A percentile compares a stretch with the other conserved stretches of the same genome.
Conservation (phyloP, 805 yeast genomes). For the Candida nanaspora region DNA sequence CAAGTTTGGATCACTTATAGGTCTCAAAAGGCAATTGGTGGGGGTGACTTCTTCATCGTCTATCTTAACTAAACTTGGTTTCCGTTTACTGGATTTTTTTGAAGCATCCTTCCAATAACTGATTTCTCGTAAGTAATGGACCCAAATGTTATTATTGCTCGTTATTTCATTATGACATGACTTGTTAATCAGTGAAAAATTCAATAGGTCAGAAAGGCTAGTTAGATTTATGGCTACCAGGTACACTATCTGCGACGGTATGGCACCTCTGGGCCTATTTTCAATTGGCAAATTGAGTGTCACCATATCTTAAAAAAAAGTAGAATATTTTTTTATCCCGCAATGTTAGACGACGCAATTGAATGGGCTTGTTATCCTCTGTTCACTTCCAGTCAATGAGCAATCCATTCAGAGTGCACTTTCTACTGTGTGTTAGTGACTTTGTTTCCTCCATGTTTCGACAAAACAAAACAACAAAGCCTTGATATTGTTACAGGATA, state of each 20-base stretch:
- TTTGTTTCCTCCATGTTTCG: too few relatives aligned
- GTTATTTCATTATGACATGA: constrained; percentile 16
- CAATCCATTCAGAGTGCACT: too few relatives aligned
- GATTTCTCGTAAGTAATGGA: constrained; percentile 13
- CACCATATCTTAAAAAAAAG: not conserved
- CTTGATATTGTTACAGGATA: too few relatives aligned
- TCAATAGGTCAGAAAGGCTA: constrained; percentile 19
- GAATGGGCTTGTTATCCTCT: too few relatives aligned
- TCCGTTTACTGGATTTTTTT: too few relatives aligned
- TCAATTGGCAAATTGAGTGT: not conserved
- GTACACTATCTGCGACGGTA: not conserved
- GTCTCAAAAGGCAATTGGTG: constrained; percentile 17
- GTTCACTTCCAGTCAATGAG: too few relatives aligned
- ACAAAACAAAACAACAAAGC: too few relatives aligned
- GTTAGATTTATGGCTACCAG: constrained; percentile 8
- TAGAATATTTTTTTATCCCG: too few relatives aligned
- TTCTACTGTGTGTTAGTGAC: too few relatives aligned
- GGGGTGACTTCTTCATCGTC: constrained; percentile 17
- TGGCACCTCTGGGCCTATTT: not conserved
- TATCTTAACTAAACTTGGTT: constrained; percentile 7
- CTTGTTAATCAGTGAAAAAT: constrained; percentile 21
- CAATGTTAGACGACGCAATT: too few relatives aligned
- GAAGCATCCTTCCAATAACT: constrained; percentile 21
- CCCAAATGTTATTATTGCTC: constrained; percentile 19
- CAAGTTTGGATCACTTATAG: constrained; percentile 15